Base-by-base conservation (phyloP, 2,329 filamentous ascomycete genomes). In the Juglanconis oblonga region DNA sequence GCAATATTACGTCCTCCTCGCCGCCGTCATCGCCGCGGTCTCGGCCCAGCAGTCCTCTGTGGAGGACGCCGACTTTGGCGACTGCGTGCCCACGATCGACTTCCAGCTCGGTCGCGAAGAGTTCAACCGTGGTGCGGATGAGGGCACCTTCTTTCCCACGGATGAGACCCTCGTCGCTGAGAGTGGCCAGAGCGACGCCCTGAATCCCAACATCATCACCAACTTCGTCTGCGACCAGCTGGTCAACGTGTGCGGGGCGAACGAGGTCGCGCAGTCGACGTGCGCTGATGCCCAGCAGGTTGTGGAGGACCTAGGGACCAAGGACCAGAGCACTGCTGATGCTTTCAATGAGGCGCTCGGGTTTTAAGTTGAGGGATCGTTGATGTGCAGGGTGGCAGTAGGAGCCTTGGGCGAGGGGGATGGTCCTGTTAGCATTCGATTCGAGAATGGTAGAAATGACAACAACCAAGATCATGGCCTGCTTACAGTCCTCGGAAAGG, bases 181-280 rank as follows among this genome's bases (percentile, higher is more conserved):
- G 69, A 70, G 71, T 61, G 83, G 83, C 55, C 87, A 90, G 73
- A 74, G 85, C 67, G 87, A 89, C 70, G 86, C 87, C 8, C 77
- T 89, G 50, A 89, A 90, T 82, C 87, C 87, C 59, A 83, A 84
- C 76, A 90, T 90, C 78, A 87, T 87, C 75, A 85, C 81, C 67
- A 86, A 84, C 73, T 77, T 81, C 9, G 79, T 87, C 64, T 85
- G 82, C 72, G 82, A 86, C 72, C 81, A 85, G 69, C 75, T 87
- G 57, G 80, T 75, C 61, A 87, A 86, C 70, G 80, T 83, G 24
- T 87, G 84, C 71, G 73, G 74, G n/a, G 83, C 83, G 55, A 85
- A 84, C 69, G 76, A 74, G 13, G 83, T 81, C 1, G 84, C 82
- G 33, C 76, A 79, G 50, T 69, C 76, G 9, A 71, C 76, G 2